Conservation (phyloP, 2,329 filamentous ascomycete genomes). For the Celoporthe dispersa region DNA sequence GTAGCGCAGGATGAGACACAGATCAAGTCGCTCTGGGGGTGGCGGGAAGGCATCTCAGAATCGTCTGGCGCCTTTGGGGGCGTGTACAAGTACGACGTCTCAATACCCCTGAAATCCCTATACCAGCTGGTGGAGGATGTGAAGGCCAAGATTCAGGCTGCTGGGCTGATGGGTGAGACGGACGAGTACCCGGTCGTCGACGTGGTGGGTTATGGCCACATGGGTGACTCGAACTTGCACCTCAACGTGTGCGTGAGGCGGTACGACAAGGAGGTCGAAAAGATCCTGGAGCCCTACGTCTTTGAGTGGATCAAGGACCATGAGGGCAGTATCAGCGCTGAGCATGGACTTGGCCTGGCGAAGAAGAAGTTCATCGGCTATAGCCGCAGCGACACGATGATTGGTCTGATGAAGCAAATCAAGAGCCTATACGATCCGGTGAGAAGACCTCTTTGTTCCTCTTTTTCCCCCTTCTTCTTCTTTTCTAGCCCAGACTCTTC, state of each 20-base stretch:
- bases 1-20: conserved; percentile 94
- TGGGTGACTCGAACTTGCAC: conserved; percentile 96
- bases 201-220: conserved; percentile 96
- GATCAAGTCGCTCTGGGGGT: conserved; percentile 81
- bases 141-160: conserved; percentile 70
- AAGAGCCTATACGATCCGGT: conserved; percentile 95
- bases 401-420: conserved; percentile 91
- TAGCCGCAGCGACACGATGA: conserved; percentile 84
- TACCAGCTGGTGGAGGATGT: conserved; percentile 90
- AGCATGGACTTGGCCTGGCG: conserved; percentile 90
- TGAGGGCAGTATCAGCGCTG: conserved; percentile 92
- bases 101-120: conserved; percentile 85
- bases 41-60: conserved; percentile 93
- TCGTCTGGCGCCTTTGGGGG: conserved; percentile 87
- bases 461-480: not conserved
- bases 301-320: conserved; percentile 95
- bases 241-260: conserved; percentile 83
- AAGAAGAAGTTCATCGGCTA: conserved; percentile 97
- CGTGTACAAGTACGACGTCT: conserved; percentile 98
- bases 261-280: conserved; percentile 87
- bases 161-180: conserved; percentile 77
- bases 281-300: conserved; percentile 88
- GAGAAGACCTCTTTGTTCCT: conserved; percentile 47
- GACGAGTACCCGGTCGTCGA: conserved; percentile 79
- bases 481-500: too few species aligned